Evolutionary conservation across 2,329 filamentous ascomycete genomes (phyloP).

Genomic region (Erysiphe neolycopersici): DNA sequence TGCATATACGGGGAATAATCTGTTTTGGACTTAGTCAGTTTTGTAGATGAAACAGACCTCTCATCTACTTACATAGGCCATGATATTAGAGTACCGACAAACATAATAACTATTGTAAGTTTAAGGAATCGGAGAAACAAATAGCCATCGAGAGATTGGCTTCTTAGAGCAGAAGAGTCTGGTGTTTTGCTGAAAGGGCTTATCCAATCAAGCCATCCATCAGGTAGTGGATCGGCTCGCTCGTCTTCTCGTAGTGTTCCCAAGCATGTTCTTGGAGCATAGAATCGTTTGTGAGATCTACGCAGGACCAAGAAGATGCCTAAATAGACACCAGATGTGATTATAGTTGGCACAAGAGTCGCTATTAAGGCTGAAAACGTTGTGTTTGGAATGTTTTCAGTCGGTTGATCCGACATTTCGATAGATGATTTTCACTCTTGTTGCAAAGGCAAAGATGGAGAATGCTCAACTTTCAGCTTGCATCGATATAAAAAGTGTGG

Average conservation of each 20-base stretch:
- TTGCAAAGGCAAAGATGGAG: too few relatives aligned
- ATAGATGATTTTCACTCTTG: neutral
- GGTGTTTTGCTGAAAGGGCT: slow-evolving; percentile 35
- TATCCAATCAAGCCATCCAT: slow-evolving; percentile 41
- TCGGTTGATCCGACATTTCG: slow-evolving; percentile 1
- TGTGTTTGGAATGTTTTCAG: slow-evolving; percentile 2
- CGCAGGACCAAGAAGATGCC: slow-evolving; percentile 23
- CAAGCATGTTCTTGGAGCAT: slow-evolving; percentile 27
- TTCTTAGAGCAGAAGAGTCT: slow-evolving; percentile 62
- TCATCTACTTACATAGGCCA: slow-evolving; percentile 35
- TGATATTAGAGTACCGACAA: slow-evolving; percentile 60
- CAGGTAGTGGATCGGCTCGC: slow-evolving; percentile 30
- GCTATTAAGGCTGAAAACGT: slow-evolving; percentile 18
- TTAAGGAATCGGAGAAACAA: slow-evolving; percentile 75
- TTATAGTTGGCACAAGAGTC: slow-evolving; percentile 20
- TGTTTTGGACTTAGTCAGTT: neutral
- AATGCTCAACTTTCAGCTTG: too few relatives aligned
- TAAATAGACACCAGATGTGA: slow-evolving; percentile 19
- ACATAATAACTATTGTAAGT: slow-evolving; percentile 48
- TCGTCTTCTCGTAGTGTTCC: slow-evolving; percentile 23
- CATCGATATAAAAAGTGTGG: too few relatives aligned
- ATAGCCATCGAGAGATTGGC: slow-evolving; percentile 80
- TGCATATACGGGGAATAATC: slow-evolving; percentile 51
- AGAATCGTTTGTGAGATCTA: slow-evolving; percentile 20
- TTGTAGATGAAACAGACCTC: neutral